Evolutionary conservation across 2,329 filamentous ascomycete species (phyloP).

Genomic region (Epichloe glyceriae): DNA sequence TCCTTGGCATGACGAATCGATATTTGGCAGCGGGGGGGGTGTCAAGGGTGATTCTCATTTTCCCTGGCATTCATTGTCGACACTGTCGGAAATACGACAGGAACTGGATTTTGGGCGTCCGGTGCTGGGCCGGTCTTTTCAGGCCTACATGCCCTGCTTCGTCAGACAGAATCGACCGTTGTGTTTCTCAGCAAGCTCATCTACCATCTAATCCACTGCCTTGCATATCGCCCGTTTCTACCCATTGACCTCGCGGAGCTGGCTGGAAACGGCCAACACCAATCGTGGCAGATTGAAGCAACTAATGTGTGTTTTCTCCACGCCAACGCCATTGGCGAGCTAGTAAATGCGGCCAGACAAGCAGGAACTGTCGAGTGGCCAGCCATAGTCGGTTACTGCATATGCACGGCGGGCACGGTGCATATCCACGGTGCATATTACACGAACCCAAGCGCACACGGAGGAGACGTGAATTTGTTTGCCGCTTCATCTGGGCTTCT

Average conservation of each 20-base stretch:
- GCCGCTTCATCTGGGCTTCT: conserved; percentile 53
- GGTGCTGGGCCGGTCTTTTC: conserved; percentile 70
- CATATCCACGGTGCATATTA: conserved; percentile 82
- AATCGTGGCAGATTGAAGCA: conserved; percentile 86
- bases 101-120: conserved; percentile 74
- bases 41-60: conserved; percentile 86
- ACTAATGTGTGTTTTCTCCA: conserved; percentile 79
- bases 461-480: conserved; percentile 49
- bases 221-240: conserved; percentile 77
- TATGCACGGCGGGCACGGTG: conserved; percentile 76
- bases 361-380: conserved; percentile 71
- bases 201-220: conserved; percentile 75
- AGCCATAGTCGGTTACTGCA: conserved; percentile 73
- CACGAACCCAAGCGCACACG: conserved; percentile 32
- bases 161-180: conserved; percentile 64
- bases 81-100: conserved; percentile 72
- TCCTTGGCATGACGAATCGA: conserved; percentile 69
- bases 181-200: conserved; percentile 75
- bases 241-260: conserved; percentile 75
- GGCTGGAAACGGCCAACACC: conserved; percentile 67
- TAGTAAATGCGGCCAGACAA: conserved; percentile 67
- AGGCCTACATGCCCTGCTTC: conserved; percentile 61
- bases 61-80: conserved; percentile 79
- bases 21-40: conserved; percentile 77
- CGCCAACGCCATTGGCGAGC: conserved; percentile 73